Percentiles rank a stretch among this genome's conserved stretches.
These are phyloP conservation scores for Scheffersomyces quercinus DNA, from an alignment of 1,139 yeast genomes.

Conservation along the genomic window DNA sequence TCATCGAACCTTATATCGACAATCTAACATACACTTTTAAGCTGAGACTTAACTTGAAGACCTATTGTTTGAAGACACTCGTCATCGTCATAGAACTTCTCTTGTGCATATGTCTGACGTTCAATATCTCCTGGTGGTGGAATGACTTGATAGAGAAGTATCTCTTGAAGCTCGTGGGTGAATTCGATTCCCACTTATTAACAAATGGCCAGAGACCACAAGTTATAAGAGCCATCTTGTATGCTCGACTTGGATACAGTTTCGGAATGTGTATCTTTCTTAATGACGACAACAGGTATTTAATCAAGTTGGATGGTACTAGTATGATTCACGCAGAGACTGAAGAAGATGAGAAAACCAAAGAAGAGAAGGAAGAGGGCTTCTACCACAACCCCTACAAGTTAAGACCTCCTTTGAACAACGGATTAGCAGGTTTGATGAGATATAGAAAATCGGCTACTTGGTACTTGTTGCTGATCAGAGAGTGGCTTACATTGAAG, in stretches of 20 bases:
- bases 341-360: conserved; percentile 5
- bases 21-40: conserved; percentile 52
- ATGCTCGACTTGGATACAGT: conserved; percentile 42
- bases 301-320: conserved; percentile 9
- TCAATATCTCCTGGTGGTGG: conserved; percentile 50
- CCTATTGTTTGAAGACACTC: conserved; percentile 55
- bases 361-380: conserved; percentile 28
- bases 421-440: conserved; percentile 51
- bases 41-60: conserved; percentile 64
- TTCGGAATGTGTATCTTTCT: conserved; percentile 31
- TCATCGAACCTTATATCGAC: conserved; percentile 67
- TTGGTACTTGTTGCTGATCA: conserved; percentile 77
- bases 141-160: conserved; percentile 48
- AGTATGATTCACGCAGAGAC: conserved; percentile 4
- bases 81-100: conserved; percentile 51
- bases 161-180: conserved; percentile 41
- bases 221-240: conserved; percentile 43
- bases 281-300: conserved; percentile 14
- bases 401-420: conserved; percentile 31
- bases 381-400: conserved; percentile 40
- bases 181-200: conserved; percentile 38
- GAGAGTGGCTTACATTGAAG: conserved; percentile 58
- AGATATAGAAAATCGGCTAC: conserved; percentile 73
- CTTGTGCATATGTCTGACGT: conserved; percentile 45
- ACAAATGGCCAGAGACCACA: conserved; percentile 33